Base-by-base conservation (phyloP, 164 flowering plant species). In the Santalum album region DNA sequence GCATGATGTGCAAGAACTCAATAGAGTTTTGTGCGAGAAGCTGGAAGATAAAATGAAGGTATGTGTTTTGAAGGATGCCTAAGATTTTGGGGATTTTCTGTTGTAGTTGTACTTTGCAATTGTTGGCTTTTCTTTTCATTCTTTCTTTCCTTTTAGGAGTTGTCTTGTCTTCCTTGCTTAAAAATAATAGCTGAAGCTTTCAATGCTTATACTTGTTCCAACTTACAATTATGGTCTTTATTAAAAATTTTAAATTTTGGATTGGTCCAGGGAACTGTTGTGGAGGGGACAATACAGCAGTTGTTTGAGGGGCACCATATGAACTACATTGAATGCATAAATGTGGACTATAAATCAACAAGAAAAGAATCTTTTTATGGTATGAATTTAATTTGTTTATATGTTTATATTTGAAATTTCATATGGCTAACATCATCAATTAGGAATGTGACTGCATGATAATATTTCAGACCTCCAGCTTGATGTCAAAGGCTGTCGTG, bases 1-100 rank as follows among this genome's bases (percentile, higher is more conserved):
- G 59, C 97, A 90, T 69, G 97, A 90, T 70, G 97, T 87, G 34
- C 97, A 90, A 69, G 97, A 90, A 65, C 90, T 90, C 20, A 90
- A 90, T 46, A 73, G 97, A 69, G 95, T 87, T 61, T 71, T 90
- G 11, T 79, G 90, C 65, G 97, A 87, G 69, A 90, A 87, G 70
- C 86, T 90, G 58, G 97, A 90, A 68, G 90, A 85, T 49, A 87
- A 87, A 61, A 90, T 90, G 97, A 90, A 90, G 90, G 97, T 87
- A 60, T 49, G n/a, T n/a, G n/a, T n/a, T n/a, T n/a, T n/a, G n/a
- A n/a, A n/a, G n/a, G n/a, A n/a, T n/a, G n/a, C n/a, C n/a, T n/a
- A n/a, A n/a, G n/a, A n/a, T n/a, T n/a, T n/a, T n/a, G n/a, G n/a
- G n/a, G n/a, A n/a, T n/a, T n/a, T n/a, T n/a, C n/a, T n/a, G n/a